Base-by-base conservation (phyloP, 306 rosid genomes). In the Senna tora region DNA sequence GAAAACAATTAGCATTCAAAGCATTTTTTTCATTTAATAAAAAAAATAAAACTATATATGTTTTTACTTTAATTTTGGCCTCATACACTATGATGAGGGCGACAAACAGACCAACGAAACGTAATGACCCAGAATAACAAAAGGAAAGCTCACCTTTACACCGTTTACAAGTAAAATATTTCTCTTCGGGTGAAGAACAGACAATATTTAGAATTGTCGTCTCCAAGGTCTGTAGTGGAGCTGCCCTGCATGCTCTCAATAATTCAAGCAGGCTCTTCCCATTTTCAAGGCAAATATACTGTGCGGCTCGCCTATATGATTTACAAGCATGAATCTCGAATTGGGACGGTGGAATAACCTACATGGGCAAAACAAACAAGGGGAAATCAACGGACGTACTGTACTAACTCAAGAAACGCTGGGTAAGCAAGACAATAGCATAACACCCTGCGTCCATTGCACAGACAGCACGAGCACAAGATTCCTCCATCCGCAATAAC, bases 281-380 rank as follows among this genome's bases (percentile, higher is more conserved):
- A 71, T 93, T 93, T 82, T 86, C 92, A 28, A 93, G 85, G 84
- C 96, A 93, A 75, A 93, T 93, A 71, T 93, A 91, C 80, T 93
- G 86, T 38, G 93, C 90, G 25, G 97, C 94, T 79, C 98, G 91
- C 82, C 84, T 89, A 71, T 93, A 91, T 56, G 82, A 77, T 73
- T 87, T 87, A 84, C 96, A 87, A 62, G 98, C 98, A 86, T 93
- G 98, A 81, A 93, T 86, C 91, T 87, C 97, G 63, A 93, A 93
- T 78, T 93, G 86, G 79, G 97, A 91, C 53, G 96, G 96, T 25
- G 98, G 88, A 70, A 93, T 79, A 32, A 93, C 90, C 98, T 91
- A 59, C 50, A 65, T 22, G 46, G 17, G 51, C 25, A 66, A 32
- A 45, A 59, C 72, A 55, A 51, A 62, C 77, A 33, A 71, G 41